Evolutionary conservation across 345 rosid genomes (phyloP), one percentile per base, ranked within the genome.

Genomic region (Stellera chamaejasme): DNA sequence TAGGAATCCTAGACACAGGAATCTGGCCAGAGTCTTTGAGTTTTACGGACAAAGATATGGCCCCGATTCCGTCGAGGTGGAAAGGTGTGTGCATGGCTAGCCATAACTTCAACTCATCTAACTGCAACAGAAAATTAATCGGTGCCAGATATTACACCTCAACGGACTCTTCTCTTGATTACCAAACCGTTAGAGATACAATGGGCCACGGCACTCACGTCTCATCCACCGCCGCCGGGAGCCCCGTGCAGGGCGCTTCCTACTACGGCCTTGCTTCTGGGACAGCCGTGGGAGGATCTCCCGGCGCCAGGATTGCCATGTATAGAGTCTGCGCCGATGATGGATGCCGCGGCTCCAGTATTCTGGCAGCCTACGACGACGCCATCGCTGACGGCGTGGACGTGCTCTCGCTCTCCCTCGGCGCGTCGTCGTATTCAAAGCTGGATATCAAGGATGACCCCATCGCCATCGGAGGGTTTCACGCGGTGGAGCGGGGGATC

Each of bases 1-100:
- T 88, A 39, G 98, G 98, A 44, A 64, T 85, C 66, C 56, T 88
- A 3, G 96, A 88, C 67, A 75, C 96, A 45, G 93, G 96, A 10
- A 83, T 88, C 52, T 88, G 90, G 95, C 98, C 96, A 3, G 96
- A 91, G 73, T 79, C 96, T 4, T 75, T 75, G 64, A 91, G 96
- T 67, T 91, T 91, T 48, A 65, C 28, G 45, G 96, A 82, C 76
- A 69, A 83, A 41, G 81, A 66, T 50, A 67, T 88, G 79, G 84
- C 79, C 36, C 70, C 76, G 27, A 51, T 82, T 43, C 96, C 95
- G 0, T 14, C 76, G 48, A 27, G 77, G 59, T 90, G 95, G 98
- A 88, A 82, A 13, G 96, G 96, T 45, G 77, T 75, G 42, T 91
- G 94, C 62, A 70, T 71, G 64, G 47, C 52, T 36, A 87, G 79